Base-by-base conservation (phyloP, 306 rosid genomes). In the Prunus armeniaca region DNA sequence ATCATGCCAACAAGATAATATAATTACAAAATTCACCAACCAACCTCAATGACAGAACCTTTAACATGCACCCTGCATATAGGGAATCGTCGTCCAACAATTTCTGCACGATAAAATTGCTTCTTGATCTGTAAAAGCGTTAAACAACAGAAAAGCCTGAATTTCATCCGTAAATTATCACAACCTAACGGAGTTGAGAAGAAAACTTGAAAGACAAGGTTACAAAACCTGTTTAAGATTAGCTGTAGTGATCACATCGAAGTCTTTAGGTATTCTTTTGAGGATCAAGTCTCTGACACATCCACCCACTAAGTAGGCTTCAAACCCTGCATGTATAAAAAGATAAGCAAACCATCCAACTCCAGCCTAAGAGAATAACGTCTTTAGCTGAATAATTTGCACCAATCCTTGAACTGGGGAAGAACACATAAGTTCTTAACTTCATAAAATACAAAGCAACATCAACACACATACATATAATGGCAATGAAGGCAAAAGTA, bases 271-370 rank as follows among this genome's bases (percentile, higher is more conserved):
- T 24, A 75, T 78, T 76, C 88, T 90, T 27, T 86, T 84, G 32
- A 95, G 89, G 62, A 95, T 58, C 65, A 95, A 82, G 80, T 95
- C 99, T 80, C 99, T 89, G 74, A 95, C 99, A 74, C 99, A 95
- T 76, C 97, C 99, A 77, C 99, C 99, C 43, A 95, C 99, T 69
- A 95, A 85, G 82, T 90, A 95, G 78, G 97, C 84, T 66, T 95
- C 90, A 86, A 80, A 92, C 61, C 99, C 97, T 92, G 91, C 70
- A 84, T 43, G 32, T 50, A 47, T 47, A 38, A 79, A 17, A 78
- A 54, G 18, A 56, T 47, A 70, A n/a, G 25, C 65, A 80, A 60
- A 72, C 45, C 71, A 49, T 65, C 25, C 72, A 76, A 70, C 43
- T 67, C 58, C 83, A 28, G 24, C 45, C 22, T 3, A 63, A 28